Conservation (phyloP, 1,139 yeast species). For the Taphrina pruni region DNA sequence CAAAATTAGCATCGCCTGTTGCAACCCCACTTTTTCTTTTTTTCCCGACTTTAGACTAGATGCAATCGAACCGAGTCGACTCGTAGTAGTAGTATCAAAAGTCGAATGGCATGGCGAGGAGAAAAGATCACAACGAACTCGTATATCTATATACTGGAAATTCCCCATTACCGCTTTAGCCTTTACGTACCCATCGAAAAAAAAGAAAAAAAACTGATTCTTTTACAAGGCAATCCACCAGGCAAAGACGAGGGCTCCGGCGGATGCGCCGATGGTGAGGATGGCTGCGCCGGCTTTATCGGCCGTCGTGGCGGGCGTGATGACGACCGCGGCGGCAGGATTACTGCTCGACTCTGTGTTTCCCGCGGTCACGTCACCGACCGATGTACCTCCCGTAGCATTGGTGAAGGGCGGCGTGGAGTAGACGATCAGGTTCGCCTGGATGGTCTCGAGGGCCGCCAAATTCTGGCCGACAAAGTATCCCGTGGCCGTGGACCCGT, state of each 20-base stretch:
- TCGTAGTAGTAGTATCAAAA: too few species aligned
- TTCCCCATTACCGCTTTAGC: too few species aligned
- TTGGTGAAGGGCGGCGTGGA: conserved; percentile 56
- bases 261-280: conserved; percentile 27
- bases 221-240: conserved; percentile 36
- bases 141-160: too few species aligned
- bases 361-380: conserved; percentile 52
- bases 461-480: conserved; percentile 79
- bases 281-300: conserved; percentile 40
- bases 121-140: too few species aligned
- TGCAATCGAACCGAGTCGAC: too few species aligned
- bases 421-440: conserved; percentile 54
- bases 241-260: conserved; percentile 31
- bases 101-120: too few species aligned
- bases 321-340: conserved; percentile 23
- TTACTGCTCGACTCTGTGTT: conserved; percentile 49
- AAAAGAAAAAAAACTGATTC: not conserved
- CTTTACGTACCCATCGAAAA: too few species aligned
- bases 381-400: conserved; percentile 59
- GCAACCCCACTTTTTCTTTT: too few species aligned
- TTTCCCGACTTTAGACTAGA: too few species aligned
- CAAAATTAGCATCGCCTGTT: too few species aligned
- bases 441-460: conserved; percentile 73
- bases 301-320: conserved; percentile 37
- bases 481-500: conserved; percentile 35